Base-by-base conservation (phyloP, 768 basidiomycete species). In the Amanita phalloides region DNA sequence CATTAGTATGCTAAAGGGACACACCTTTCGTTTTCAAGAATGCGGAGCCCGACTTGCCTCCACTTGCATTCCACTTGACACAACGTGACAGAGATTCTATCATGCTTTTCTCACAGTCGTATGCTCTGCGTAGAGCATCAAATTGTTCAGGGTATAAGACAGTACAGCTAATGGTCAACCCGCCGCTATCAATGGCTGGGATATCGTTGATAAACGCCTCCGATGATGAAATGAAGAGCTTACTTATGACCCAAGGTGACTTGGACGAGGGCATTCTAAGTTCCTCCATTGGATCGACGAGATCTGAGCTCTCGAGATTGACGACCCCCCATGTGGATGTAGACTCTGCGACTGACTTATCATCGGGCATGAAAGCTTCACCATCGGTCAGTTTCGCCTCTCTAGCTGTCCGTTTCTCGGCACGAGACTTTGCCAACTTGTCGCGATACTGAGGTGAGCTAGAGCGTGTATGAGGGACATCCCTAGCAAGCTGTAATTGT, bases 121-220 rank as follows among this genome's bases (percentile, higher is more conserved):
- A 98, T 14, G 86, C 92, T 32, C 89, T 77, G 11, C 96, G 82
- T 39, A 99, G 66, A 3, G 90, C 90, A 58, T 98, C 94, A 57
- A 99, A 99, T 63, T 96, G 93, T 62, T 98, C 95, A 0, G 94
- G 92, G 64, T 91, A 97, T 42, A 98, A 79, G 53, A 97, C 84
- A 1, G 90, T 90, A 61, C 93, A 96, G 60, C 90, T 92, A 60
- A 96, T 94, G 25, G 84, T 89, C 49, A 94, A 68, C 17, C 88
- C 86, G 30, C 88, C 89, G 57, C 90, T 92, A 62, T 93, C 90
- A 58, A 94, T 92, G 3, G 89, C 92, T 94, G 57, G 21, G 23
- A 37, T 36, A 25, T 49, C 50, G 41, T 55, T 41, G 33, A 43
- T 32, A 11, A 20, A 25, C 2, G n/a, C 9, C 38, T 1, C 30